A percentile compares a stretch with the other conserved stretches of the same genome.
phyloP scores from a whole-genome alignment of 129 eudicot genomes.

The Solidago caesia region DNA sequence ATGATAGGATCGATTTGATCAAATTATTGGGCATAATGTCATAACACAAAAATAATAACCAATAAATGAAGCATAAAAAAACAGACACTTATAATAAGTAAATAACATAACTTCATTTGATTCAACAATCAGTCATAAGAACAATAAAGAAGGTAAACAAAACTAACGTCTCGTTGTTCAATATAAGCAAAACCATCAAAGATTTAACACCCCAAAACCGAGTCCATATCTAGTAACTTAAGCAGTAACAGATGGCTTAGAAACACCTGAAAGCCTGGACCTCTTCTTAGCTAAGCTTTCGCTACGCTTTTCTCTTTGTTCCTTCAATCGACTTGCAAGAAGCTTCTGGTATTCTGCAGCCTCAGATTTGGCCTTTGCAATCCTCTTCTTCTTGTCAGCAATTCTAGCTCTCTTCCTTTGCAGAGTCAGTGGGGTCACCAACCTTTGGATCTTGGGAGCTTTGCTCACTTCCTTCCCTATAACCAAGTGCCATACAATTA shows the following conservation, averaged over 20 bases:
- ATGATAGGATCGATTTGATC: too few species aligned
- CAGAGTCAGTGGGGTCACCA: slow-evolving; percentile 79
- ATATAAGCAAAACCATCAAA: slow-evolving; percentile 15
- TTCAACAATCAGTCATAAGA: neutral
- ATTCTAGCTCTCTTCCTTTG: slow-evolving; percentile 91
- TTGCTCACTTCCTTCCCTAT: slow-evolving; percentile 77
- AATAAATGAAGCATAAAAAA: neutral
- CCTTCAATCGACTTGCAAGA: slow-evolving; percentile 75
- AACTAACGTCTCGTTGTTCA: slow-evolving; percentile 7
- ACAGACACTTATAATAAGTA: neutral
- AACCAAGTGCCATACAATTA: neutral
- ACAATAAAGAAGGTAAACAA: slow-evolving; percentile 14
- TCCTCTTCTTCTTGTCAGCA: slow-evolving; percentile 86
- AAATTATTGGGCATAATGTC: too few species aligned
- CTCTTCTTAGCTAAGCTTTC: slow-evolving; percentile 88
- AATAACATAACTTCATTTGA: neutral
- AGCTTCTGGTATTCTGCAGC: slow-evolving; percentile 92
- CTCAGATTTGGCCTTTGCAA: slow-evolving; percentile 77
- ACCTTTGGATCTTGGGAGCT: slow-evolving; percentile 84
- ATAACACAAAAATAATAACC: neutral
- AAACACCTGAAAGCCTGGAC: slow-evolving; percentile 72
- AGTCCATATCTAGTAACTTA: slow-evolving; percentile 20
- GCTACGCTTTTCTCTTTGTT: slow-evolving; percentile 76
- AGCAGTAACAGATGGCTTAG: slow-evolving; percentile 65
- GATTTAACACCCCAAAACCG: slow-evolving; percentile 16